Base-by-base conservation (phyloP, 2,329 filamentous ascomycete species). In the Aureobasidium melanogenum region DNA sequence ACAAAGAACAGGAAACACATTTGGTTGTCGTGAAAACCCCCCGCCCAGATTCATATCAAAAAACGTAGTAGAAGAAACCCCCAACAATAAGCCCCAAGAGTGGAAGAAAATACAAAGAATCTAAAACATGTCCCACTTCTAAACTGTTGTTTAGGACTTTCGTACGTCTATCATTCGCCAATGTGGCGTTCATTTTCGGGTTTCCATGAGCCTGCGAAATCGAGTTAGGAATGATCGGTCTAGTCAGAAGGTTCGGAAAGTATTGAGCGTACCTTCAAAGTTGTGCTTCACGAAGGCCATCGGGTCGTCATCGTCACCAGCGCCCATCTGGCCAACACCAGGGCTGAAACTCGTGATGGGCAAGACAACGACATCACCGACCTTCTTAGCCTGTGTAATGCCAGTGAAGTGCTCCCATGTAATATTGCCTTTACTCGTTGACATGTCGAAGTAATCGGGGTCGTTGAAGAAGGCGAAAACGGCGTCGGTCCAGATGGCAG, bases 271-370 rank as follows among this genome's bases (percentile, higher is more conserved):
- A 95, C 93, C 94, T 79, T 96, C 90, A 73, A 99, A 99, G 60
- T 91, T 87, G 76, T 99, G 94, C 77, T 94, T 92, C 64, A 99
- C 94, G 79, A 96, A 97, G 1, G 94, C 94, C 90, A 96, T 93
- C 1, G 91, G 91, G 72, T 97, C 88, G 67, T 97, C 91, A 44
- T 86, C 82, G 64, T 95, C 91, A 69, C 87, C 87, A 48, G 94
- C 89, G 14, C 89, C 89, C 91, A 97, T 97, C 72, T 96, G 91
- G 67, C 86, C 84, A 47, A 97, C 91, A 28, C 94, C 94, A 0
- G 94, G 94, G 69, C 91, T 96, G 79, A 99, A 99, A 74, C 91
- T 93, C 7, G 94, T 99, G 69, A 99, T 97, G 28, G 94, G 94
- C 63, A 99, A 77, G 15, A 99, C 87, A 57, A 97, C 85, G 2